Evolutionary conservation across 306 rosid genomes (phyloP), one percentile per base, ranked within the genome.

Genomic region (Comarum palustre): DNA sequence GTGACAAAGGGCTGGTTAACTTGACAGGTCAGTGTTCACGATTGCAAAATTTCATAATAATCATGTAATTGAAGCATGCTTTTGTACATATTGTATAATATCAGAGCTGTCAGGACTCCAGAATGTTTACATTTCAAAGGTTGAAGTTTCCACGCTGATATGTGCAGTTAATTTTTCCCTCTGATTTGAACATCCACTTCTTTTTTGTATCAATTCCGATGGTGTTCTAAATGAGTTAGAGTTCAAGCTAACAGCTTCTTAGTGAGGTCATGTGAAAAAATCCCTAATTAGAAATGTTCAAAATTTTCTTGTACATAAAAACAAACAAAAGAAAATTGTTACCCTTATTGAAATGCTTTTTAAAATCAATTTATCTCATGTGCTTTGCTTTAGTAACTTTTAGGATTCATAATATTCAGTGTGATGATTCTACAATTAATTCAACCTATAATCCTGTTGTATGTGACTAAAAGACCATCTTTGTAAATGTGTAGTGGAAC

Each of bases 1-100:
- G 92, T 68, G 98, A 89, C 79, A 91, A 82, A 62, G 97, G 98
- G 71, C 79, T 94, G 80, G 85, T 77, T 65, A 86, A 88, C 85
- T 72, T 94, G 88, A 75, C 84, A 82, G 97, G 98, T 94, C 48
- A 75, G 75, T 81, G 41, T 73, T 66, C 57, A 47, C 71, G 68
- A 32, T 62, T 73, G 69, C 75, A 73, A n/a, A 6, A 22, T 75
- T 75, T 62, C 67, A 69, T 11, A 31, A 17, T 2, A 68, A 68
- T 68, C 32, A 19, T 17, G 42, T 10, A 63, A 47, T 16, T 25
- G 51, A 58, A 17, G 42, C 52, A 32, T 8, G 39, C 52, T 34
- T 34, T 68, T 17, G 41, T 36, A 36, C 41, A 36, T 36, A 7
- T 36, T 36, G 39, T 36, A 19, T 4, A 15, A 47, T 10, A 10